Evolutionary conservation across 352 stramenopile genomes (phyloP).

Genomic region (Phytophthora brassicae): DNA sequence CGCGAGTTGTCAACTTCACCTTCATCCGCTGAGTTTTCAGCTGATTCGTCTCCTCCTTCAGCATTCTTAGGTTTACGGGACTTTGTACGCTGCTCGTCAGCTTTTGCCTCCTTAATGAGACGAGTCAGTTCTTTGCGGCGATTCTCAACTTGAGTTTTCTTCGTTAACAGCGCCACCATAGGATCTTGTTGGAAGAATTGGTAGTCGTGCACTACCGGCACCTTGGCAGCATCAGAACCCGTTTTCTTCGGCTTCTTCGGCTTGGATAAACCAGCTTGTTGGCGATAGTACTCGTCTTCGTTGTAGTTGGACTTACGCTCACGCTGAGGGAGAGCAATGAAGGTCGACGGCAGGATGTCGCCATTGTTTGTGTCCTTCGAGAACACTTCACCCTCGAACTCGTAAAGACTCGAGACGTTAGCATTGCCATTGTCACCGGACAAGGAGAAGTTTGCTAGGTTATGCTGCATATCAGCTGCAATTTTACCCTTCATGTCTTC

Average conservation of each 20-base stretch:
- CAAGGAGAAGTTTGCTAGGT: conserved; percentile 95
- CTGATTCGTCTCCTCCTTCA: conserved; percentile 49
- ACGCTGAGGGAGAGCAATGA: conserved; percentile 83
- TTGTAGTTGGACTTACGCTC: conserved; percentile 95
- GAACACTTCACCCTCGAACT: conserved; percentile 90
- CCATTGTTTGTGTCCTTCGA: conserved; percentile 85
- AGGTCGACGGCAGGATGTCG: conserved; percentile 87
- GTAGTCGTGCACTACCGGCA: conserved; percentile 93
- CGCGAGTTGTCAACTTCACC: conserved; percentile 51
- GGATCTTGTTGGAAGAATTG: conserved; percentile 94
- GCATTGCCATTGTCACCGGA: conserved; percentile 81
- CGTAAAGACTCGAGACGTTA: conserved; percentile 83
- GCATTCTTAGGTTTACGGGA: conserved; percentile 72
- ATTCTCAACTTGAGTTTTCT: conserved; percentile 90
- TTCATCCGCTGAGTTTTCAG: conserved; percentile 68
- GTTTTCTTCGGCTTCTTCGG: conserved; percentile 88
- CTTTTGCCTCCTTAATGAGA: conserved; percentile 83
- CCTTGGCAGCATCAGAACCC: conserved; percentile 86
- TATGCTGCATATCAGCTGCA: conserved; percentile 93
- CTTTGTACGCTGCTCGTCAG: conserved; percentile 79
- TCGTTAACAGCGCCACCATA: conserved; percentile 85
- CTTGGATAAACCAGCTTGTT: conserved; percentile 80
- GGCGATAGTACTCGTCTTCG: conserved; percentile 96
- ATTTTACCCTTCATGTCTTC: conserved; percentile 89
- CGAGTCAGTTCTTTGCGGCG: conserved; percentile 82